These are phyloP conservation scores for Aspergillus haitiensis DNA, from an alignment of 495 filamentous ascomycete species.

Conservation along the genomic window DNA sequence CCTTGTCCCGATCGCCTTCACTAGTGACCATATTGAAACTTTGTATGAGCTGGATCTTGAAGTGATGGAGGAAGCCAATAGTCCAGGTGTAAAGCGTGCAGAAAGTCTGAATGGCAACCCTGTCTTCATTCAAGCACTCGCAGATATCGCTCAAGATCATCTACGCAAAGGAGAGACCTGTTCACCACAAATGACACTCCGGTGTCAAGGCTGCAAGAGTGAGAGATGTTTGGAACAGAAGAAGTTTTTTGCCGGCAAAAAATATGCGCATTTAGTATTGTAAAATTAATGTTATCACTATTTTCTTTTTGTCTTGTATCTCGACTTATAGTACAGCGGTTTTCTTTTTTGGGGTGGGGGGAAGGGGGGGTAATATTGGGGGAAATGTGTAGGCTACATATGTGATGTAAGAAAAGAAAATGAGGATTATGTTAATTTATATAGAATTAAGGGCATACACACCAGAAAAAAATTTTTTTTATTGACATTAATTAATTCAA, in stretches of 20 bases:
- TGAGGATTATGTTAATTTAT: too few relatives aligned
- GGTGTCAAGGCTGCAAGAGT: conserved; percentile 92
- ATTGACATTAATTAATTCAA: too few relatives aligned
- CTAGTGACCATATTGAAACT: conserved; percentile 97
- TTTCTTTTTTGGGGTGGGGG: too few relatives aligned
- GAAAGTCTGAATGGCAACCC: conserved; percentile 93
- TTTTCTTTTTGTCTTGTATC: neutral
- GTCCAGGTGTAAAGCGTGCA: conserved; percentile 76
- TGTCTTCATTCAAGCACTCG: conserved; percentile 88
- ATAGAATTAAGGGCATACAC: neutral
- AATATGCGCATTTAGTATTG: conserved; percentile 37
- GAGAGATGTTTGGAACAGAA: conserved; percentile 89
- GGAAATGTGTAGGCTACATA: too few relatives aligned
- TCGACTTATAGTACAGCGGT: too few relatives aligned
- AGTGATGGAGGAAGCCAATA: conserved; percentile 86
- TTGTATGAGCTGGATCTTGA: conserved; percentile 94
- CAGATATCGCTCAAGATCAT: conserved; percentile 80
- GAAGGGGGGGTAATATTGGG: too few relatives aligned
- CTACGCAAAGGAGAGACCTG: conserved; percentile 66
- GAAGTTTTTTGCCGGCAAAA: conserved; percentile 75
- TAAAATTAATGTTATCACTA: conserved; percentile 17
- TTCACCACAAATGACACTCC: conserved; percentile 81
- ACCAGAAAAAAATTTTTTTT: too few relatives aligned
- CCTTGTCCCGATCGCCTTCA: conserved; percentile 95
- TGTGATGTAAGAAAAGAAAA: too few relatives aligned